phyloP scores from a whole-genome alignment of 768 basidiomycete genomes.

The Suillus plorans region DNA sequence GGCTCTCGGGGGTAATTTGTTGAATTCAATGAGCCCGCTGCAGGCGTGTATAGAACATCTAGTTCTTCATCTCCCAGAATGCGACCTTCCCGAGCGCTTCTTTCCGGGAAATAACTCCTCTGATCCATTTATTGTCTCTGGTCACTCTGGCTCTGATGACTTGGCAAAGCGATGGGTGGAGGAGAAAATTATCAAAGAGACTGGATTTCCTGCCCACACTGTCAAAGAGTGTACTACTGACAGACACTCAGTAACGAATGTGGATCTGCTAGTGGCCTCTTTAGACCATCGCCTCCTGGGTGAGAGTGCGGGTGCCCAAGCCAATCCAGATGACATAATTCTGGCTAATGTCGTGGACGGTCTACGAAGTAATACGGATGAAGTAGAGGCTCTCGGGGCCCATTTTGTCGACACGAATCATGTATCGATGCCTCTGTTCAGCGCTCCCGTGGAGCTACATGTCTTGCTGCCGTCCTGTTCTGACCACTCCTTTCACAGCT shows the following conservation, averaged over 20 bases:
- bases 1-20: constrained; percentile 57
- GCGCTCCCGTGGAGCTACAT: constrained; percentile 64
- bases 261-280: constrained; percentile 53
- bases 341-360: constrained; percentile 6
- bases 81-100: constrained; percentile 79
- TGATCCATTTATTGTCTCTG: constrained; percentile 64
- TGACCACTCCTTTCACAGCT: constrained; percentile 46
- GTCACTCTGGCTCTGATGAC: constrained; percentile 59
- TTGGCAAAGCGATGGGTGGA: constrained; percentile 77
- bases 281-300: constrained; percentile 59
- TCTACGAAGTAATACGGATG: constrained; percentile 30
- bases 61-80: constrained; percentile 80
- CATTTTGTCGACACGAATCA: constrained; percentile 45
- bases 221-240: constrained; percentile 57
- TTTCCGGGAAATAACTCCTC: constrained; percentile 65
- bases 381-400: constrained; percentile 59
- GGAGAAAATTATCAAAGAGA: constrained; percentile 79
- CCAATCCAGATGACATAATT: constrained; percentile 35
- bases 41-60: constrained; percentile 86
- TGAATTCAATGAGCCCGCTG: constrained; percentile 57
- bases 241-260: constrained; percentile 40
- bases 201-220: constrained; percentile 73
- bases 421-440: constrained; percentile 62
- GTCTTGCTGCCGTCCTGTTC: constrained; percentile 52
- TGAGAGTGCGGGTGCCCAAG: constrained; percentile 26